Conservation (phyloP, 2,329 filamentous ascomycete genomes). For the Fonsecaea erecta region DNA sequence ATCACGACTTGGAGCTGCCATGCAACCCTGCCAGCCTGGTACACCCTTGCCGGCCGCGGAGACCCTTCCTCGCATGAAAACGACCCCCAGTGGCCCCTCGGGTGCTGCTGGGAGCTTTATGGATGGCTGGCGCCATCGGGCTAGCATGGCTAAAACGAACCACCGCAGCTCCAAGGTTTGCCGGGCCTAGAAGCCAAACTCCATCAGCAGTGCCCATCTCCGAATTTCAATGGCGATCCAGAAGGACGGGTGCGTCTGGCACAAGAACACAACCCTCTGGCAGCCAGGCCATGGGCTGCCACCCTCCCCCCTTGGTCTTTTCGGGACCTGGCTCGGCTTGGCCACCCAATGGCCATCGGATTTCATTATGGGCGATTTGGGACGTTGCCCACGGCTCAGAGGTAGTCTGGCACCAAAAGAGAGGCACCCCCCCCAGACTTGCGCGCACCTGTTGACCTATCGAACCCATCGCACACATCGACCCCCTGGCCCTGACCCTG, state of each 20-base stretch:
- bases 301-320: neutral
- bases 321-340: neutral
- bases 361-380: neutral
- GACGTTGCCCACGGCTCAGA: neutral
- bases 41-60: neutral
- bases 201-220: neutral
- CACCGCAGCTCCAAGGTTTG: neutral
- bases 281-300: neutral
- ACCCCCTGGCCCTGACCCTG: neutral
- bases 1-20: neutral
- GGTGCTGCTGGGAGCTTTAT: neutral
- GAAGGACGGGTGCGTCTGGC: neutral
- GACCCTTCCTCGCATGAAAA: neutral
- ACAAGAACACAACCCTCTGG: neutral
- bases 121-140: neutral
- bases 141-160: conserved; percentile 1
- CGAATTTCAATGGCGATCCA: conserved; percentile 13
- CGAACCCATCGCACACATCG: neutral
- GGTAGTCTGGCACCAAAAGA: neutral
- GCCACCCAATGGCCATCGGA: neutral
- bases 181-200: neutral
- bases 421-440: neutral
- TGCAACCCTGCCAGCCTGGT: neutral
- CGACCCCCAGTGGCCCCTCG: neutral
- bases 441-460: neutral